Conservation (phyloP, 371 early-diverging fungal species). For the Mucor indicus region DNA sequence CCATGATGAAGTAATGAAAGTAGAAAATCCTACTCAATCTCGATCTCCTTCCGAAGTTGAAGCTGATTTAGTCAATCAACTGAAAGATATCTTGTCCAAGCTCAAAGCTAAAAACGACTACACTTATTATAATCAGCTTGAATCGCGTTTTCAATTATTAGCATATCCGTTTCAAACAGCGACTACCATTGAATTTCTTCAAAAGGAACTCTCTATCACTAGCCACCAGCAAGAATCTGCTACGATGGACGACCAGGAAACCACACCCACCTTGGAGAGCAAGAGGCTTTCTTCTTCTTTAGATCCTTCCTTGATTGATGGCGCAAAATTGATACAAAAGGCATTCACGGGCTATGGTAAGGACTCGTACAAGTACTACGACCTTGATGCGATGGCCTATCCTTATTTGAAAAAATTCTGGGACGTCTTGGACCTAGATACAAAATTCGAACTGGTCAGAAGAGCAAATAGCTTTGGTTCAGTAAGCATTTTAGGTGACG, state of each 20-base stretch:
- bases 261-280: constrained; percentile 4
- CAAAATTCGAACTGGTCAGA: no score
- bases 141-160: constrained; percentile 34
- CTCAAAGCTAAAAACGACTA: not conserved
- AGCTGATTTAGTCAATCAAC: constrained; percentile 14
- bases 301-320: no score
- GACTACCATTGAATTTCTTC: constrained; percentile 21
- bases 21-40: constrained; percentile 4
- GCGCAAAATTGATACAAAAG: no score
- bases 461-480: no score
- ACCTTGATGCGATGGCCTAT: constrained; percentile 11
- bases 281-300: no score
- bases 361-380: no score
- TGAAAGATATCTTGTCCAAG: constrained; percentile 9
- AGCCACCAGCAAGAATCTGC: no score
- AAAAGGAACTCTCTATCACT: constrained; percentile 13
- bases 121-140: constrained; percentile 12
- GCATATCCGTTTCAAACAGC: constrained; percentile 25
- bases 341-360: no score
- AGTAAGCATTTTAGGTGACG: no score
- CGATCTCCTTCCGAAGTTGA: constrained; percentile 25
- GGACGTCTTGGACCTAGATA: no score
- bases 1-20: constrained; percentile 7
- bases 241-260: not conserved
- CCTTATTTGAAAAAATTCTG: not conserved